Percentiles rank a stretch among this genome's conserved stretches.
These are phyloP conservation scores for Pythium oligandrum DNA, from an alignment of 352 stramenopile species.

Conservation along the genomic window DNA sequence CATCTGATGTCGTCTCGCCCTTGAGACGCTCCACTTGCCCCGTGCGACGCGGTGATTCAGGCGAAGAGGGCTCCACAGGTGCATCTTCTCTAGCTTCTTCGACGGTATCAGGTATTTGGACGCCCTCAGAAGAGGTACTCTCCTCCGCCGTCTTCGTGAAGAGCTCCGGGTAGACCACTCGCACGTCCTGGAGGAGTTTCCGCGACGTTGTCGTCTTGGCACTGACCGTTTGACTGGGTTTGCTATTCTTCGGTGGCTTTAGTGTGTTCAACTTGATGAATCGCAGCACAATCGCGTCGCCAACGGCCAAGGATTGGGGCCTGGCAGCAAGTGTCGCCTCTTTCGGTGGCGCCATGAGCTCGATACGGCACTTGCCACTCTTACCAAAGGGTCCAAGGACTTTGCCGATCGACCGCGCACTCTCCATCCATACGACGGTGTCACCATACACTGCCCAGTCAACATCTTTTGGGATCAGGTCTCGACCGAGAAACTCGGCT, in stretches of 20 bases:
- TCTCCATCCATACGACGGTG: slow-evolving; percentile 42
- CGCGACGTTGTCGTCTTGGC: slow-evolving; percentile 2
- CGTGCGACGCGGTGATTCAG: background rate
- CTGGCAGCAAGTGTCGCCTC: no score
- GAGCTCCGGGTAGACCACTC: slow-evolving; percentile 1
- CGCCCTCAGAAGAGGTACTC: background rate
- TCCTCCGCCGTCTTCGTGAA: background rate
- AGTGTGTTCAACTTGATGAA: slow-evolving; percentile 52
- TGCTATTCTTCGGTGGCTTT: slow-evolving; percentile 24
- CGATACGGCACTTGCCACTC: slow-evolving; percentile 67
- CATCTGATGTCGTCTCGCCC: slow-evolving; percentile 54
- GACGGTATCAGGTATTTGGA: no score
- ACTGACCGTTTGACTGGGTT: background rate
- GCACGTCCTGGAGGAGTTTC: slow-evolving; percentile 28
- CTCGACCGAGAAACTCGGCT: slow-evolving; percentile 43
- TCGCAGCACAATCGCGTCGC: slow-evolving; percentile 48
- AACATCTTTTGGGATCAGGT: slow-evolving; percentile 77
- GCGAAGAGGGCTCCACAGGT: background rate
- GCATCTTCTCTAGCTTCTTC: background rate
- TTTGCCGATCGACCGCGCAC: slow-evolving; percentile 27
- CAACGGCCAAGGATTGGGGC: slow-evolving; percentile 1
- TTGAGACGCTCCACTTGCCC: slow-evolving; percentile 56
- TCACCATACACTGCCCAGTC: slow-evolving; percentile 61
- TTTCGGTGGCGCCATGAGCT: slow-evolving; percentile 21
- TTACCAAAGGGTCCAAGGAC: slow-evolving; percentile 80